Evolutionary conservation across 257 asterid species (phyloP).

Genomic region (Nemophila menziesii): DNA sequence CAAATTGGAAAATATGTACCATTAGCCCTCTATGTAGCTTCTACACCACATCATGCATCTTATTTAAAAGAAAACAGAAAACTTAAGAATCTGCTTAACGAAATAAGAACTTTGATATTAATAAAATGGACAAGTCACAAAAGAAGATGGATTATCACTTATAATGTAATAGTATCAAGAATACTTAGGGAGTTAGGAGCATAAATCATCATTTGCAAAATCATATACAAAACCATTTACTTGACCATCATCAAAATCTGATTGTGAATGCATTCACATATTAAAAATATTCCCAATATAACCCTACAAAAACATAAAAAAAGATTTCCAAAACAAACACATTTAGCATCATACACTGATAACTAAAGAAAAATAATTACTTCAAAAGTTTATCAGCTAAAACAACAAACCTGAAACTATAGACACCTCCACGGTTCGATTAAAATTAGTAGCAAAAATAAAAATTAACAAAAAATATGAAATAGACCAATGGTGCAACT

Average conservation of each 20-base stretch:
- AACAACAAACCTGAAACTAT: too few species aligned
- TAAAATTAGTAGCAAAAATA: too few species aligned
- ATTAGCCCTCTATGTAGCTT: slow-evolving; percentile 61
- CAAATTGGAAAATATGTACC: slow-evolving; percentile 43
- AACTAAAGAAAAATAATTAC: too few species aligned
- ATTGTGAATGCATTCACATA: slow-evolving; percentile 30
- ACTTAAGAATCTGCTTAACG: slow-evolving; percentile 53
- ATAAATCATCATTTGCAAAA: slow-evolving; percentile 55
- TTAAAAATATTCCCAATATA: slow-evolving; percentile 1
- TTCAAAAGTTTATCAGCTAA: too few species aligned
- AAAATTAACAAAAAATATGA: too few species aligned
- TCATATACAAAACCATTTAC: slow-evolving; percentile 57
- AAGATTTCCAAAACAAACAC: too few species aligned
- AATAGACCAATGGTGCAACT: too few species aligned
- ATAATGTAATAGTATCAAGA: slow-evolving; percentile 66
- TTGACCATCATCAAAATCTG: slow-evolving; percentile 28
- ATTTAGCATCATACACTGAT: too few species aligned
- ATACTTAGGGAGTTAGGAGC: slow-evolving; percentile 31
- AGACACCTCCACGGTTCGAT: too few species aligned
- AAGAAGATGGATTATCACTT: not conserved
- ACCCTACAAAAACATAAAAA: too few species aligned
- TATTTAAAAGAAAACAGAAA: slow-evolving; percentile 83
- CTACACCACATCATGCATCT: slow-evolving; percentile 52
- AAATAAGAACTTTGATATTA: slow-evolving; percentile 12
- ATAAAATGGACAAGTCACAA: not conserved